Conservation (phyloP, 805 yeast species). For the Blastobotrys chiropterorum region DNA sequence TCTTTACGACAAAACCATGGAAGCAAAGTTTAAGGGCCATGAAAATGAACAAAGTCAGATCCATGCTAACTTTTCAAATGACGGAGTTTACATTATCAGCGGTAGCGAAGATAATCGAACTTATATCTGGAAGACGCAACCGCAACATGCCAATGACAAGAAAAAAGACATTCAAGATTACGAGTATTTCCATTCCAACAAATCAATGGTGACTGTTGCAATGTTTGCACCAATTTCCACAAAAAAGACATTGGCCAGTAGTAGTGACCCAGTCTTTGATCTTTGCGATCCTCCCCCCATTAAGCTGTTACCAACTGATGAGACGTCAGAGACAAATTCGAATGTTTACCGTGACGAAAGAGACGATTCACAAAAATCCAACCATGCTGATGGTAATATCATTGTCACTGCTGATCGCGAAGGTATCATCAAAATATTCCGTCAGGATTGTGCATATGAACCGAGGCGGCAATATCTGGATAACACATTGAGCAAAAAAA, state of each 20-base stretch:
- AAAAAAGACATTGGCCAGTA: constrained; percentile 53
- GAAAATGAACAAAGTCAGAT: constrained; percentile 68
- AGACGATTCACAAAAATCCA: constrained; percentile 10
- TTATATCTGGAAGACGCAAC: constrained; percentile 56
- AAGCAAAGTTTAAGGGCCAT: constrained; percentile 67
- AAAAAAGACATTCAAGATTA: constrained; percentile 43
- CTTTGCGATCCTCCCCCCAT: constrained; percentile 36
- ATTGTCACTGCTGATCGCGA: constrained; percentile 70
- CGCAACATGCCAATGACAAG: constrained; percentile 24
- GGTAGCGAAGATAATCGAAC: constrained; percentile 89
- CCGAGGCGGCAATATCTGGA: constrained; percentile 18
- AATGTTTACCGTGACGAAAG: constrained; percentile 10
- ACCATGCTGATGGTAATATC: constrained; percentile 35
- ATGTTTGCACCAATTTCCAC: constrained; percentile 71
- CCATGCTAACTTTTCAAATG: constrained; percentile 56
- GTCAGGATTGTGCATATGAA: constrained; percentile 67
- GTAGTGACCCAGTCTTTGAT: constrained; percentile 78
- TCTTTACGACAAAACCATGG: constrained; percentile 45
- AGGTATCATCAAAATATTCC: constrained; percentile 69
- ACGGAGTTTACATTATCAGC: constrained; percentile 51
- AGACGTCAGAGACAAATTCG: neutral
- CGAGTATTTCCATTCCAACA: constrained; percentile 72
- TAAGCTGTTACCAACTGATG: constrained; percentile 12
- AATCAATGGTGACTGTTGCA: constrained; percentile 66
- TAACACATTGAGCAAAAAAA: constrained; percentile 6